Evolutionary conservation across 2,329 filamentous ascomycete genomes (phyloP), one percentile per base, ranked within the genome.

Genomic region (Fusarium praegraminearum): DNA sequence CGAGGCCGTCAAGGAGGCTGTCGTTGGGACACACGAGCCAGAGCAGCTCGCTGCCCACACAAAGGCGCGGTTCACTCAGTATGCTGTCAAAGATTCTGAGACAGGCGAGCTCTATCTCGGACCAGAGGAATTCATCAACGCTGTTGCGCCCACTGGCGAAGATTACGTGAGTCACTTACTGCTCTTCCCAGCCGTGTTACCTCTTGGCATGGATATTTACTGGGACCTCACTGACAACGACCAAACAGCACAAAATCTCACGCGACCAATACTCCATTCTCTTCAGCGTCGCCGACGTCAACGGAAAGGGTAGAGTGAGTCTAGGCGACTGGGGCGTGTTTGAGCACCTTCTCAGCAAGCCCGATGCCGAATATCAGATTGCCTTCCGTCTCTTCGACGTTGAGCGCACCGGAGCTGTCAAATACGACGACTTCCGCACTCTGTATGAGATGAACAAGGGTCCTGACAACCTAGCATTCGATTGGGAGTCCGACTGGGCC

Each of bases 301-400:
- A 88, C 71, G 87, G 85, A 72, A 84, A 84, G 45, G 94, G 94
- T 69, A 90, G 87, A 74, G 85, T 99, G 73, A 92, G 84, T 73
- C 83, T 98, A 57, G 85, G 89, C 64, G 96, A 99, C 83, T 99
- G 95, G 94, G 90, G 88, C 47, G 91, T 92, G 70, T 99, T 98
- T 81, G 93, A 98, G 83, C 97, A 97, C 83, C 88, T 99, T 69
- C 90, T 99, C 62, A 86, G 87, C 73, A 98, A 98, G 83, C 92
- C 96, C 67, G 96, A 98, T 78, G 96, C 96, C 79, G 96, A 99
- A 83, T 99, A 99, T 83, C 94, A 98, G 81, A 97, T 99, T 75
- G 95, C 96, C 18, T 99, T 98, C 83, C 93, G 96, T 75, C 87
- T 99, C 57, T 99, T 99, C 81, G 95, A 98, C 78, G 87, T 93